Evolutionary conservation across 2,329 filamentous ascomycete genomes (phyloP).

Genomic region (Metarhizium robertsii): DNA sequence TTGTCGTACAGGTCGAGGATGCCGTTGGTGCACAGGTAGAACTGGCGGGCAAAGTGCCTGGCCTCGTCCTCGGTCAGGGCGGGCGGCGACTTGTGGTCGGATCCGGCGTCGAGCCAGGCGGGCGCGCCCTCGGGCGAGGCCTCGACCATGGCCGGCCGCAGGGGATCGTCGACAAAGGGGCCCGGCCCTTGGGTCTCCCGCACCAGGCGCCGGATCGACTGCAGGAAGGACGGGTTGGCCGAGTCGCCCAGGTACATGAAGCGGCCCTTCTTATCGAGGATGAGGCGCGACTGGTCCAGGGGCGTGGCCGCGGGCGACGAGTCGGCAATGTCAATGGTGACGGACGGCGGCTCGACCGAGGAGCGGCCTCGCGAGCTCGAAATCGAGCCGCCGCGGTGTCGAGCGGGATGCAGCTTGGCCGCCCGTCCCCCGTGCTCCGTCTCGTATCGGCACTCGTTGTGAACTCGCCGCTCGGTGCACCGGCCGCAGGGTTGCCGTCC

Average conservation of each 20-base stretch:
- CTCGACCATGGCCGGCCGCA: slow-evolving; percentile 18
- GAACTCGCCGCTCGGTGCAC: slow-evolving; percentile 6
- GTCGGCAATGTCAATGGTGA: slow-evolving; percentile 1
- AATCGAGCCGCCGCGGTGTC: background rate
- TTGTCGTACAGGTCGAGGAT: slow-evolving; percentile 23
- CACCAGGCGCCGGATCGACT: slow-evolving; percentile 16
- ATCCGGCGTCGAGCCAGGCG: slow-evolving; percentile 10
- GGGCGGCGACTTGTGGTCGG: background rate
- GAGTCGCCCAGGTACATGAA: slow-evolving; percentile 7
- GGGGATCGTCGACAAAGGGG: slow-evolving; percentile 17
- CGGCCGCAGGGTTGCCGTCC: slow-evolving; percentile 8
- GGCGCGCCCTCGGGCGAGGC: slow-evolving; percentile 12
- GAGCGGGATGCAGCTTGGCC: background rate
- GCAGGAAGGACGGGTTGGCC: slow-evolving; percentile 14
- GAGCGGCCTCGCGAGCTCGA: background rate
- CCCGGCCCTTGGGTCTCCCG: slow-evolving; percentile 13
- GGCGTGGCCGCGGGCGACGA: slow-evolving; percentile 13
- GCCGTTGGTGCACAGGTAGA: slow-evolving; percentile 17
- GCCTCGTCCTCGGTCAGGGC: slow-evolving; percentile 3
- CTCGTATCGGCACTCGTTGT: slow-evolving; percentile 5
- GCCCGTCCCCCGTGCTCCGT: slow-evolving; percentile 2
- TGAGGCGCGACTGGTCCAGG: slow-evolving; percentile 6
- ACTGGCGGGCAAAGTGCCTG: slow-evolving; percentile 3
- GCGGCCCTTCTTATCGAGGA: slow-evolving; percentile 6
- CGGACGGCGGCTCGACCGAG: background rate